Evolutionary conservation across 2,329 filamentous ascomycete genomes (phyloP), one percentile per base, ranked within the genome.

Genomic region (Chaetomium sp.): DNA sequence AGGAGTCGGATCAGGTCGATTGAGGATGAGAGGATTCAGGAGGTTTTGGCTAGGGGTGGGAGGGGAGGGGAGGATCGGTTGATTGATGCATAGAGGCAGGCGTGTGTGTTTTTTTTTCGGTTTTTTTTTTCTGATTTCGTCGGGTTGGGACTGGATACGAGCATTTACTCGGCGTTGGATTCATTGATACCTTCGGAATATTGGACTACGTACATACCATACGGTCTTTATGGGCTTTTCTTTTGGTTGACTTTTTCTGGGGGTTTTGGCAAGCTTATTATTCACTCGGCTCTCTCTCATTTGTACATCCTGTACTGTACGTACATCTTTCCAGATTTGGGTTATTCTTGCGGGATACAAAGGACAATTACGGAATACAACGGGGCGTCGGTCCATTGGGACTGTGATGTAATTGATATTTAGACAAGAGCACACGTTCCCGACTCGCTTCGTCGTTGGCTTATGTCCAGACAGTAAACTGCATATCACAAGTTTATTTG

Each of bases 21-120:
- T 12, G 84, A 88, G 72, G 76, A 82, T 43, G 80, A 86, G 37
- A 72, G 78, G 51, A 72, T 85, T 33, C 71, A 74, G 54, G 74
- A 79, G 63, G 78, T 77, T 2, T 63, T 85, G 53, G 73, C 74
- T 11, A 74, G 74, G 58, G 75, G 74, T 3, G 73, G 70, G 44
- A 27, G 19, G 19, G 19, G 19, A 27, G 69, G 71, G 36, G 74
- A 76, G 38, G 55, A 57, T 52, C 53, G 43, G 56, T 27, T 63
- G 58, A 62, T 63, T 56, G 61, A 62, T 40, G 49, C 48, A 48
- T 61, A 48, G 54, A 11, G 27, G 50, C 48, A 8, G 32, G 19
- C 6, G 10, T 12, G 40, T 9, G 37, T 27, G 19, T 27, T 27
- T 27, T 27, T 27, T 27, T 27, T 27, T 27, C 2, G 19, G 2